Evolutionary conservation across 805 yeast genomes (phyloP), one percentile per base, ranked within the genome.

Genomic region (Starmerella bombicola): DNA sequence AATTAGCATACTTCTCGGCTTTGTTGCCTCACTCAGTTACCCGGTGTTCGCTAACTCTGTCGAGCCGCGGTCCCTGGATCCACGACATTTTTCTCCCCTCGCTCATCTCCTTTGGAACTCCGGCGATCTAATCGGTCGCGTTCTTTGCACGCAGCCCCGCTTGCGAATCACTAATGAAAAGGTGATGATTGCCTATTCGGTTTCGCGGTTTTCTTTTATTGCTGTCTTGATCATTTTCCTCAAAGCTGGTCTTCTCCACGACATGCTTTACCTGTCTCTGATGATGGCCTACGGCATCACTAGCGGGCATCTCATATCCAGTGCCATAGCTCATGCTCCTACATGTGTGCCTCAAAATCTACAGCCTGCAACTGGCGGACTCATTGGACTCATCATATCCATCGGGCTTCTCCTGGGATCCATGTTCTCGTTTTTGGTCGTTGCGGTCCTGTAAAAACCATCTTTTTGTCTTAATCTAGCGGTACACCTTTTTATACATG

Each of bases 311-410:
- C 65, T 81, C 22, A 70, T 80, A 38, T 78, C 93, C 5, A 71
- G 83, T 21, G 71, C 83, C 42, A 83, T 88, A 61, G 81, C 83
- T 80, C 69, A 69, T 35, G 80, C 84, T 2, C 77, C 80, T 0
- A 64, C 67, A 15, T 69, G 67, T 39, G 78, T 73, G 24, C 67
- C 68, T 1, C 82, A 75, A 25, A 69, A 69, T 17, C 88, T 83
- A 53, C 76, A 75, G 56, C 83, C 82, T 44, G 95, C 95, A 0
- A 95, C 97, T 1, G 95, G 95, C 33, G 96, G 96, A 3, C 81
- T 86, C 56, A 78, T 94, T 33, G 76, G 84, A 1, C 74, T 86
- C 18, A 75, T 83, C 49, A 70, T 86, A 38, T 76, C 86, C 41
- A 55, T 75, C 9, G 95, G 95, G 0, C 67, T 88, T 37, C 75